phyloP scores from a whole-genome alignment of 768 basidiomycete species.

The Hemileccinum rubropunctum region DNA sequence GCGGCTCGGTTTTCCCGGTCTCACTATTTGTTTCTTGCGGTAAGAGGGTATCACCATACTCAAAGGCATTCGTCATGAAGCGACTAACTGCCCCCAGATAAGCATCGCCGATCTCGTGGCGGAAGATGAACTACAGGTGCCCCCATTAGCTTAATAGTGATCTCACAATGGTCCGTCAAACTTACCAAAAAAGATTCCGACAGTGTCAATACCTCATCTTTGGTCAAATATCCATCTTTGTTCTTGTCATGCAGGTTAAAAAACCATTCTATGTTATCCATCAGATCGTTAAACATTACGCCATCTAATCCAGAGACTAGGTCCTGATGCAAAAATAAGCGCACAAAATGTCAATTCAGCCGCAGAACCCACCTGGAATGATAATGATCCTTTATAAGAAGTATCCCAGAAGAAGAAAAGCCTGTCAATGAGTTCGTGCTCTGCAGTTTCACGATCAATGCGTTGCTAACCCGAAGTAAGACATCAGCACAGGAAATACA shows the following conservation, averaged over 20 bases:
- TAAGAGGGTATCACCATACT: conserved; percentile 93
- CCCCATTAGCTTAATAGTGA: conserved; percentile 1
- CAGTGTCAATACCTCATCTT: conserved; percentile 93
- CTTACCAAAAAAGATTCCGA: conserved; percentile 89
- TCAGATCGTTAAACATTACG: conserved; percentile 93
- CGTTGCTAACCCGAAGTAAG: conserved; percentile 57
- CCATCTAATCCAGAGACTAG: conserved; percentile 85
- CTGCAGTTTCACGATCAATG: conserved; percentile 84
- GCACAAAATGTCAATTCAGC: neutral
- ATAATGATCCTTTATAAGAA: conserved; percentile 75
- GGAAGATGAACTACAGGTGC: conserved; percentile 87
- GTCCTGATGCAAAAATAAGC: conserved; percentile 52
- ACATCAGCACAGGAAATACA: conserved; percentile 1
- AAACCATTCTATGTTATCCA: conserved; percentile 99
- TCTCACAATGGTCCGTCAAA: neutral
- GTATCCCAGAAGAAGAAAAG: conserved; percentile 96
- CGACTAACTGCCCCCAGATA: conserved; percentile 95
- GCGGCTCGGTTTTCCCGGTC: conserved; percentile 41
- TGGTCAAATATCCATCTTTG: conserved; percentile 92
- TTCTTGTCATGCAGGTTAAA: conserved; percentile 95
- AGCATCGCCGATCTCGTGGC: conserved; percentile 93
- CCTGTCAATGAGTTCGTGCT: conserved; percentile 93
- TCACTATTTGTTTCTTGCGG: conserved; percentile 39
- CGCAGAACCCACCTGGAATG: conserved; percentile 66
- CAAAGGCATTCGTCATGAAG: conserved; percentile 98